Conservation (phyloP, 768 basidiomycete genomes). For the Phylloporus rhodoxanthus region DNA sequence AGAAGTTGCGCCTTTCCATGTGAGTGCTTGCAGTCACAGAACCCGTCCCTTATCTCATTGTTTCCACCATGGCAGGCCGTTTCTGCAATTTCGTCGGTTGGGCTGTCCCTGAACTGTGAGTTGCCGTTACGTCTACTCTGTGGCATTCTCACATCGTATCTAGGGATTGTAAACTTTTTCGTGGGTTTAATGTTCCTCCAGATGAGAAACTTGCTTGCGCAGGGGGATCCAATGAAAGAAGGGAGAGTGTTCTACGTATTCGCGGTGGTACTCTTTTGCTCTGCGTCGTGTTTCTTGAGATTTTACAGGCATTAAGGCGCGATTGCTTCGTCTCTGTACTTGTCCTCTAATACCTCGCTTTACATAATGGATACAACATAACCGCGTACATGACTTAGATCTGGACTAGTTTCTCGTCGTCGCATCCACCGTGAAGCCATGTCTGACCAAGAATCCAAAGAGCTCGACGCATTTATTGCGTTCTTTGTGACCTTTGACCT, state of each 20-base stretch:
- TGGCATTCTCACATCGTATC: conserved; percentile 1
- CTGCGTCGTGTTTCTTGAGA: conserved; percentile 19
- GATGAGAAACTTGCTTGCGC: conserved; percentile 66
- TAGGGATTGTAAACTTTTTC: conserved; percentile 81
- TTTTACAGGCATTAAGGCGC: conserved; percentile 24
- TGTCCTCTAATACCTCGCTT: conserved; percentile 4
- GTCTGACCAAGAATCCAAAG: conserved; percentile 45
- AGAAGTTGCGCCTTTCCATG: conserved; percentile 78
- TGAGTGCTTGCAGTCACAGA: conserved; percentile 32
- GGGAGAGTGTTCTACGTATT: conserved; percentile 92
- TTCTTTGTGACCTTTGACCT: conserved; percentile 76
- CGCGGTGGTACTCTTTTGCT: conserved; percentile 44
- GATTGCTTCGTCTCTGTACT: neutral
- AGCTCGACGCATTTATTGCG: conserved; percentile 75
- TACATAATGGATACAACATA: conserved; percentile 19
- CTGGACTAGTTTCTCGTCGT: conserved; percentile 4
- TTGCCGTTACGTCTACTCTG: conserved; percentile 3
- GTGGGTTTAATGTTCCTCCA: conserved; percentile 85
- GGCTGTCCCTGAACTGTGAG: conserved; percentile 67
- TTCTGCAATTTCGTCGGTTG: conserved; percentile 73
- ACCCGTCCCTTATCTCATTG: neutral
- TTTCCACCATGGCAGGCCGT: conserved; percentile 47
- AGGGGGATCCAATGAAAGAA: conserved; percentile 53
- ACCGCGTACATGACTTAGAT: conserved; percentile 2
- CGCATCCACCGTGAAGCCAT: conserved; percentile 15